Evolutionary conservation across 129 eudicot genomes (phyloP), one percentile per base, ranked within the genome.

Genomic region (Flaveria linearis): DNA sequence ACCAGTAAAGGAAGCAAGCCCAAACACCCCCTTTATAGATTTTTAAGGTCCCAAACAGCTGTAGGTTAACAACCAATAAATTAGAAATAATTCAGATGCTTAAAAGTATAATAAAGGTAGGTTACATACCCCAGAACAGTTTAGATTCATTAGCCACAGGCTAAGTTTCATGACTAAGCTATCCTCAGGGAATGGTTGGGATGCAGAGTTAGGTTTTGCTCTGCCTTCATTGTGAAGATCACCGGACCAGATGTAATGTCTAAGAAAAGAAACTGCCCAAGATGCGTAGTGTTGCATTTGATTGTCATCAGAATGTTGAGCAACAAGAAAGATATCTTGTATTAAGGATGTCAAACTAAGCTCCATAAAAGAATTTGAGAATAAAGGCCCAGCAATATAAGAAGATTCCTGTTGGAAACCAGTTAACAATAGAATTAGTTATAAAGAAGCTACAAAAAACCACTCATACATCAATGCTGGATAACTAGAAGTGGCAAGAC

Each of bases 251-350:
- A 91, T 56, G 80, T 71, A 84, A 86, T 85, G 87, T 75, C 90
- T 83, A 80, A 95, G 92, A 85, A 89, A 87, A 15, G 97, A 86
- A 77, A 91, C 50, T 70, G 99, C 84, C 99, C 99, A 95, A 58
- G 97, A 87, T 55, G 97, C 99, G 82, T 84, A 76, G 46, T 85
- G 85, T 80, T 89, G 96, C 77, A 89, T 82, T 67, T 87, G 96
- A 28, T 78, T 80, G 58, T 89, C 97, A 79, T 84, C 85, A 63
- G 96, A 82, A 73, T 78, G 72, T 84, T 91, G 97, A 14, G 95
- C 89, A 81, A 86, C 87, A 71, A 91, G 97, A 86, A 95, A 91
- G 4, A 95, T 91, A 73, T 95, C 97, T 77, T 91, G 99, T 50
- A 89, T 66, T 65, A 84, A 47, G 43, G 87, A 82, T 28, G 87